Conservation (phyloP, 768 basidiomycete species). For the Russula brevipes region DNA sequence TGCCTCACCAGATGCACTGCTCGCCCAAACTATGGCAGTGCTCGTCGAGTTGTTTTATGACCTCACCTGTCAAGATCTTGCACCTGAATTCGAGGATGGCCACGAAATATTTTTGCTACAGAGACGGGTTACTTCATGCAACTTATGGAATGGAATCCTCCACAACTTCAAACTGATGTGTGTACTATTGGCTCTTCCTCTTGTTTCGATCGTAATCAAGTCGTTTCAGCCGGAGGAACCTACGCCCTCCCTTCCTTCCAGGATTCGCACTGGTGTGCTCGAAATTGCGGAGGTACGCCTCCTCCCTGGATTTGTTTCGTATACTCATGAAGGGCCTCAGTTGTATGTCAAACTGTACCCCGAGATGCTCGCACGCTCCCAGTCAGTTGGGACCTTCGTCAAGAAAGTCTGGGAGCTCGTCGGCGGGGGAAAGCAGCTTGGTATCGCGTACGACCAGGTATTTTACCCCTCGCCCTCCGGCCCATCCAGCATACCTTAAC, state of each 20-base stretch:
- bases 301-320: neutral
- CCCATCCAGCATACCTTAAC: neutral
- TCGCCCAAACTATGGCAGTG: conserved; percentile 73
- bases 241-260: conserved; percentile 79
- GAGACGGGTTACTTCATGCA: conserved; percentile 67
- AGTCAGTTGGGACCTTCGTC: conserved; percentile 69
- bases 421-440: conserved; percentile 62
- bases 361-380: conserved; percentile 62
- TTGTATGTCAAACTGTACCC: conserved; percentile 80
- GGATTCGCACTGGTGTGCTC: conserved; percentile 83
- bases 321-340: conserved; percentile 32
- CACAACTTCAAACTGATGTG: conserved; percentile 64
- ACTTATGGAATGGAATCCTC: conserved; percentile 77
- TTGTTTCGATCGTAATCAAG: conserved; percentile 7
- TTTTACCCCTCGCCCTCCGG: conserved; percentile 25
- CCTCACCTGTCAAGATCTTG: conserved; percentile 91
- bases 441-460: conserved; percentile 70
- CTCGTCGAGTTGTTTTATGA: conserved; percentile 89
- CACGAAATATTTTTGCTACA: conserved; percentile 77
- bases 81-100: conserved; percentile 88
- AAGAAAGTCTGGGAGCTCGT: conserved; percentile 87
- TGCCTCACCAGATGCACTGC: conserved; percentile 36
- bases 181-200: conserved; percentile 30
- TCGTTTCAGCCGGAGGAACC: conserved; percentile 64
- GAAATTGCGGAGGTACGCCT: conserved; percentile 78